A percentile compares a stretch with the other conserved stretches of the same genome.
Conservation (phyloP, 768 basidiomycete genomes). For the Rhodocollybia butyracea region DNA sequence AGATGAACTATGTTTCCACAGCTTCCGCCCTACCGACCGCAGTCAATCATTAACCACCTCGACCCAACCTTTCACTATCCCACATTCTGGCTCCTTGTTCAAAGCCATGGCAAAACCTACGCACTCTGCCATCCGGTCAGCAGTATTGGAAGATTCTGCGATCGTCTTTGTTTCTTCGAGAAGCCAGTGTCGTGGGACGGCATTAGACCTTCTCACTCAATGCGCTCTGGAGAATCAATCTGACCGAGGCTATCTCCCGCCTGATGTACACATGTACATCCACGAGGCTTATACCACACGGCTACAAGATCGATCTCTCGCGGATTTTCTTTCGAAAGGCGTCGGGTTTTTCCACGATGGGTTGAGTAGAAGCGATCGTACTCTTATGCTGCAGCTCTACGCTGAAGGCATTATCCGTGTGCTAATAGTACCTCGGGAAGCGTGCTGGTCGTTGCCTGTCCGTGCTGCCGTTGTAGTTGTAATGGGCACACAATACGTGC, state of each 20-base stretch:
- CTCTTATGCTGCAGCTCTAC: constrained; percentile 76
- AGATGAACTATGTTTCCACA: constrained; percentile 57
- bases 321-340: constrained; percentile 78
- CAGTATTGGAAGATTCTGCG: constrained; percentile 42
- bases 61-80: constrained; percentile 78
- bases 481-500: constrained; percentile 88
- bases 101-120: constrained; percentile 92
- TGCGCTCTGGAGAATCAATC: constrained; percentile 74
- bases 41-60: constrained; percentile 72
- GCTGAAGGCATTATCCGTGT: constrained; percentile 77
- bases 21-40: constrained; percentile 80
- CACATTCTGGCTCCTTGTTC: constrained; percentile 82
- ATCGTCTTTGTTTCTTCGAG: constrained; percentile 91
- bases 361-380: constrained; percentile 62
- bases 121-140: constrained; percentile 64
- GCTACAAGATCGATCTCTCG: constrained; percentile 59
- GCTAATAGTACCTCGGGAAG: constrained; percentile 77
- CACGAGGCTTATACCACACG: constrained; percentile 53
- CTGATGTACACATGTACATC: constrained; percentile 39
- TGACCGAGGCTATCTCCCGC: constrained; percentile 63
- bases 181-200: constrained; percentile 67
- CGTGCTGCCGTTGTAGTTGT: constrained; percentile 79
- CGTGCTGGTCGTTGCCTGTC: constrained; percentile 88
- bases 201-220: constrained; percentile 84
- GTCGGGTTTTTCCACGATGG: constrained; percentile 86